Evolutionary conservation across 1,284 basidiomycete species (phyloP).

Genomic region (Cutaneotrichosporon spelunceum): DNA sequence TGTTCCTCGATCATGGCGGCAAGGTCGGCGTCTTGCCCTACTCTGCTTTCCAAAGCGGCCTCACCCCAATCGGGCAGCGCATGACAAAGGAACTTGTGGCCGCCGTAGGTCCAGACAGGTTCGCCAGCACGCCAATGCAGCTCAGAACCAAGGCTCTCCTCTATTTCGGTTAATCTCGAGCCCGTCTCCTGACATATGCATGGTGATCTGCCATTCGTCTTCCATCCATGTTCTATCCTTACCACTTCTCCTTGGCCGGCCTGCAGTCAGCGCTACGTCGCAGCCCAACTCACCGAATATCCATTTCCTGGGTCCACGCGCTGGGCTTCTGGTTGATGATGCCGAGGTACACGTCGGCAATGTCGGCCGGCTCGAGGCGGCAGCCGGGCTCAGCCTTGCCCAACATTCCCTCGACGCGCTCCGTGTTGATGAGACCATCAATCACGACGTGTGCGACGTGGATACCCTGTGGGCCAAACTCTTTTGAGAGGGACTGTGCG

Average conservation of each 20-base stretch:
- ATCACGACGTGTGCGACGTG: conserved; percentile 53
- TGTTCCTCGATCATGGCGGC: conserved; percentile 24
- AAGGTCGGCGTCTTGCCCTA: conserved; percentile 13
- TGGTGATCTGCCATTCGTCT: no score
- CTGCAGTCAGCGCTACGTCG: conserved; percentile 6
- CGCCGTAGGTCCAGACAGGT: conserved; percentile 16
- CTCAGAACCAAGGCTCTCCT: conserved; percentile 14
- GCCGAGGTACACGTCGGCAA: conserved; percentile 37
- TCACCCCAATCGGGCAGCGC: conserved; percentile 7
- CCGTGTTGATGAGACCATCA: conserved; percentile 49
- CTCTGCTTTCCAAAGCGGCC: conserved; percentile 6
- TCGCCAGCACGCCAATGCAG: conserved; percentile 10
- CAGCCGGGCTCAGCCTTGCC: conserved; percentile 32
- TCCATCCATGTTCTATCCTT: neutral
- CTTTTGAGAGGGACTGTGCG: conserved; percentile 46
- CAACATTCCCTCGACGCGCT: conserved; percentile 25
- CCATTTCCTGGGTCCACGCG: conserved; percentile 49
- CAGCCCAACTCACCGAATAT: conserved; percentile 19
- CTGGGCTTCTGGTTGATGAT: conserved; percentile 44
- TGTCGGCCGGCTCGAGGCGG: conserved; percentile 17
- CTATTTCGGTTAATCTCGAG: conserved; percentile 13
- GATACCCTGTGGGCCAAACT: conserved; percentile 51
- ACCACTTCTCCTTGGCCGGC: conserved; percentile 20
- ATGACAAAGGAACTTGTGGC: conserved; percentile 17
- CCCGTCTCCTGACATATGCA: neutral